Percentiles rank a stretch among this genome's conserved stretches.
phyloP scores from a whole-genome alignment of 805 yeast genomes.

The Ogataea chonburiensis region DNA sequence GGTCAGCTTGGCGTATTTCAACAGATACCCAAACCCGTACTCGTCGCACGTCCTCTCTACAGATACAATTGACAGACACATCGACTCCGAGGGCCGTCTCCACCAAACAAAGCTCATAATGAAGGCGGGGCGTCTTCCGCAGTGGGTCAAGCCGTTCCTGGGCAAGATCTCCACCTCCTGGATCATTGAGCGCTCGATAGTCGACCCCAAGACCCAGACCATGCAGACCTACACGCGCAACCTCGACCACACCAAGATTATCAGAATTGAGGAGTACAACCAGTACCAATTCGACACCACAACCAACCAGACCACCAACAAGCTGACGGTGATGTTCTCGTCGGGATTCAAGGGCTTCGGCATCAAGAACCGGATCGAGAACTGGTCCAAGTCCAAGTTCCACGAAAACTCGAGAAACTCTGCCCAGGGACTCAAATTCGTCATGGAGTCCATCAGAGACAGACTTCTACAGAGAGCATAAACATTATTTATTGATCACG shows the following conservation, averaged over 20 bases:
- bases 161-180: slow-evolving; percentile 70
- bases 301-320: slow-evolving; percentile 42
- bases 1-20: slow-evolving; percentile 73
- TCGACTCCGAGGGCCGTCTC: slow-evolving; percentile 63
- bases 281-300: slow-evolving; percentile 42
- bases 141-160: slow-evolving; percentile 72
- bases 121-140: slow-evolving; percentile 79
- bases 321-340: slow-evolving; percentile 58
- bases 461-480: slow-evolving; percentile 14
- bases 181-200: slow-evolving; percentile 76
- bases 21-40: slow-evolving; percentile 75
- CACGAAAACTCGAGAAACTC: slow-evolving; percentile 64
- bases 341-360: slow-evolving; percentile 64
- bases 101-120: slow-evolving; percentile 70
- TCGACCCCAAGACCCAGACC: slow-evolving; percentile 56
- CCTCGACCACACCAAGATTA: slow-evolving; percentile 75
- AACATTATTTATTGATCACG: slow-evolving; percentile 33
- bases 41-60: slow-evolving; percentile 81
- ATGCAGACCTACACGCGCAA: slow-evolving; percentile 76
- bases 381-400: slow-evolving; percentile 74
- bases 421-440: slow-evolving; percentile 71
- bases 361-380: slow-evolving; percentile 72
- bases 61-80: slow-evolving; percentile 65
- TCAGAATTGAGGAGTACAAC: slow-evolving; percentile 77
- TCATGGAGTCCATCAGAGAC: slow-evolving; percentile 52